Base-by-base conservation (phyloP, 768 basidiomycete genomes). In the Lactarius deliciosus region DNA sequence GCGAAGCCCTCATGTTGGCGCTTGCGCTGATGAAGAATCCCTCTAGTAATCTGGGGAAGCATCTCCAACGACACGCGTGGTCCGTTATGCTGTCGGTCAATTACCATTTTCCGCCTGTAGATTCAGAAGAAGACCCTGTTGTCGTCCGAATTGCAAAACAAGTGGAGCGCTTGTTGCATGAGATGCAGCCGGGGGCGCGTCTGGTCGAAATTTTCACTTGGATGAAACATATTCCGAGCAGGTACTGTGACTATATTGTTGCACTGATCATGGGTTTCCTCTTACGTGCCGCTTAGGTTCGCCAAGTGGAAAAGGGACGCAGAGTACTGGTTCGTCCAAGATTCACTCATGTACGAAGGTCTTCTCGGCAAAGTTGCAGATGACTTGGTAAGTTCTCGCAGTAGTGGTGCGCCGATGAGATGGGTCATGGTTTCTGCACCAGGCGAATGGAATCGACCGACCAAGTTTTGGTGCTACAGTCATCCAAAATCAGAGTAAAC, bases 21-120 rank as follows among this genome's bases (percentile, higher is more conserved):
- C 22, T 50, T 22, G 76, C 74, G 18, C 38, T 81, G 3, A 61
- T 76, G 20, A 60, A 65, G 16, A 63, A 71, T n/a, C 76, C 77
- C 0, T 68, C 69, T 0, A 34, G 32, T 34, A 57, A 69, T 10
- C 63, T 75, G 10, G 56, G 68, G 6, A 61, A 72, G 7, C 75
- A 76, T 63, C 63, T 80, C 25, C 28, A 32, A 18, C 55, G 55
- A 32, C 54, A 65, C 41, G 64, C 70, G 54, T 34, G 62, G 3
- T 68, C 69, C 6, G 71, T 71, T 10, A 75, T 75, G 38, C 73
- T 76, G 70, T 64, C 64, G 22, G 55, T 64, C 57, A 54, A 28
- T 15, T 68, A 59, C 28, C 18, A 57, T 61, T 36, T 32, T 38
- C 62, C 50, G 32, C 50, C 62, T 11, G 56, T 61, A 13, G 34